Conservation (phyloP, 345 rosid species). For the Murraya koenigii region DNA sequence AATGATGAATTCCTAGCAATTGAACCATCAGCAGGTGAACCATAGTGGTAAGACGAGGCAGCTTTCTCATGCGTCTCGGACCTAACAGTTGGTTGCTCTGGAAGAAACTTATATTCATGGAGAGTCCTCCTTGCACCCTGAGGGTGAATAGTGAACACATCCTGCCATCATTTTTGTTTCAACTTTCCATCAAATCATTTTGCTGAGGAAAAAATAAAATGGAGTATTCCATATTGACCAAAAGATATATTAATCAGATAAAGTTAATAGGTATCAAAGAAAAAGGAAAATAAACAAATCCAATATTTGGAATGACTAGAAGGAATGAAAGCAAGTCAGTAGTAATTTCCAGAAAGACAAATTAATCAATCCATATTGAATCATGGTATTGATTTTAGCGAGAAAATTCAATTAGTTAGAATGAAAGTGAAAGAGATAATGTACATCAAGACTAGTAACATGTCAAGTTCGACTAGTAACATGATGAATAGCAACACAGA, state of each 20-base stretch:
- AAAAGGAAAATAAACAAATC: neutral
- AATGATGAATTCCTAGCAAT: constrained; percentile 39
- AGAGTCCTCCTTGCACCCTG: constrained; percentile 54
- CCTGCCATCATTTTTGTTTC: constrained; percentile 3
- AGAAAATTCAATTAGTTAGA: neutral
- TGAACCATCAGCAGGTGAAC: constrained; percentile 40
- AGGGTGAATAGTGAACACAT: constrained; percentile 13
- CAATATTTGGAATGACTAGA: neutral
- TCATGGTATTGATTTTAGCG: neutral
- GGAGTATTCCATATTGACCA: constrained; percentile 1
- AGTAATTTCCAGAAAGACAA: neutral
- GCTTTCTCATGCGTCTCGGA: constrained; percentile 53
- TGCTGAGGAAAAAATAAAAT: neutral
- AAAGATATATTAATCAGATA: neutral
- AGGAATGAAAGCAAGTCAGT: neutral
- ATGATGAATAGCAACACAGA: neutral
- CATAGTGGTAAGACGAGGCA: constrained; percentile 40
- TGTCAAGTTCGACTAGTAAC: neutral
- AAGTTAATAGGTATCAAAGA: neutral
- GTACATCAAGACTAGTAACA: neutral
- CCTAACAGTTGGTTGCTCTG: constrained; percentile 70
- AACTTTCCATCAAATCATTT: neutral
- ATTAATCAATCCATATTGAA: neutral
- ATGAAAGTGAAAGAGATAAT: neutral
- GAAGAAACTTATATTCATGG: constrained; percentile 90